Conservation (phyloP, 169 alveolate genomes). For the Cyclospora cayetanensis region DNA sequence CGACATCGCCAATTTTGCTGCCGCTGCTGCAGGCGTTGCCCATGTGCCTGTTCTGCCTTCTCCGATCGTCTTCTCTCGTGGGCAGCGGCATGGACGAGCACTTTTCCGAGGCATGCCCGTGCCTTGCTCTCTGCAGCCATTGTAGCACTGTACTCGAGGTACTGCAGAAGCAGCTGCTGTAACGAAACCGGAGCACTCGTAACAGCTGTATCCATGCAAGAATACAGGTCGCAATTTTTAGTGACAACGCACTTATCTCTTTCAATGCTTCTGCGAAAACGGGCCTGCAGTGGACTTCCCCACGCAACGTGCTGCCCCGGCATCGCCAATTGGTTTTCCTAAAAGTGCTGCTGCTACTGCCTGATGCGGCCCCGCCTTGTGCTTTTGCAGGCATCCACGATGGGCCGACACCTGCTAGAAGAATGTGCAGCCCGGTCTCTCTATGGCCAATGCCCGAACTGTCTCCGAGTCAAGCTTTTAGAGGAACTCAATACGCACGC, state of each 20-base stretch:
- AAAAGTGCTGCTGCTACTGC: not conserved
- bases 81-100: not conserved
- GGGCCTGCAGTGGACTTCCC: not conserved
- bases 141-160: not conserved
- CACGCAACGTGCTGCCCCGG: no score
- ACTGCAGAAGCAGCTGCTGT: not conserved
- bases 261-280: not conserved
- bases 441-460: not conserved
- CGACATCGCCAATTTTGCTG: conserved; percentile 8
- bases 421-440: not conserved
- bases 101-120: not conserved
- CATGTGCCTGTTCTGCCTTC: not conserved
- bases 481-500: not conserved
- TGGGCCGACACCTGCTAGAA: not conserved
- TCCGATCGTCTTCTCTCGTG: not conserved
- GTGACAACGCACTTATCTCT: not conserved
- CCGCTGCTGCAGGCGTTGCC: not conserved
- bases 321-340: no score
- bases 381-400: not conserved
- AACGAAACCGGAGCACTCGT: no score
- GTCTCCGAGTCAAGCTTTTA: not conserved
- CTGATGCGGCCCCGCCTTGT: not conserved
- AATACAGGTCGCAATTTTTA: not conserved
- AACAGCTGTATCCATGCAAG: not conserved
- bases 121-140: not conserved